Conservation (phyloP, 2,329 filamentous ascomycete species). For the Gaeumannomyces tritici region DNA sequence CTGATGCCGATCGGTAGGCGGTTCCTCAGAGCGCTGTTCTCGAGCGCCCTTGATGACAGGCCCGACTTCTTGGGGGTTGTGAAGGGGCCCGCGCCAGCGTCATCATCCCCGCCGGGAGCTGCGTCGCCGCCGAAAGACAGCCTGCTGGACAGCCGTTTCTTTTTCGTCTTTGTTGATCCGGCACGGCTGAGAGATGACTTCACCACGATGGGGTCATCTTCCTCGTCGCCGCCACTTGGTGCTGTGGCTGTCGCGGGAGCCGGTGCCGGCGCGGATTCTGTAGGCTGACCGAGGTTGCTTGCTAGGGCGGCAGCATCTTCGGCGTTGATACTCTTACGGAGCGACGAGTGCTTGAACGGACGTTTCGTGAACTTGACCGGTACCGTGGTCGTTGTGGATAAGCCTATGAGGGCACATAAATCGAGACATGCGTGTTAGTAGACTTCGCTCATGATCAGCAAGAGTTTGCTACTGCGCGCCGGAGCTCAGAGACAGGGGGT, state of each 20-base stretch:
- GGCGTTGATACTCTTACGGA: slow-evolving; percentile 46
- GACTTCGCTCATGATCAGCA: slow-evolving; percentile 16
- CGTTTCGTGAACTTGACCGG: slow-evolving; percentile 40
- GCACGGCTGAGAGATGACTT: slow-evolving; percentile 37
- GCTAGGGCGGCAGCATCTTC: slow-evolving; percentile 22
- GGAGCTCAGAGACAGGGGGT: background rate
- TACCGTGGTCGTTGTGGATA: slow-evolving; percentile 12
- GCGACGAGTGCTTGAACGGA: slow-evolving; percentile 45
- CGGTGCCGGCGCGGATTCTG: background rate
- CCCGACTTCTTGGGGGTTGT: slow-evolving; percentile 44
- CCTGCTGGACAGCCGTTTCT: slow-evolving; percentile 53
- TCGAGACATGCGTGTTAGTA: slow-evolving; percentile 19
- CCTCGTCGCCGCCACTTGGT: slow-evolving; percentile 27
- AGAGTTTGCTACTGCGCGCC: slow-evolving; percentile 1
- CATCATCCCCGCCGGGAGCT: slow-evolving; percentile 38
- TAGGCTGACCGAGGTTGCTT: slow-evolving; percentile 1
- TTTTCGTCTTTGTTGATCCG: slow-evolving; percentile 52
- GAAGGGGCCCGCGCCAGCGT: slow-evolving; percentile 24
- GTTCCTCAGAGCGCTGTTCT: slow-evolving; percentile 29
- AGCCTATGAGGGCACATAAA: slow-evolving; percentile 5
- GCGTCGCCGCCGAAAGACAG: slow-evolving; percentile 64
- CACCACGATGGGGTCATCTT: slow-evolving; percentile 37
- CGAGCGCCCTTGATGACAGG: slow-evolving; percentile 18
- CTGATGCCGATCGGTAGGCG: slow-evolving; percentile 25
- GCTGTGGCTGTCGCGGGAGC: background rate